Percentiles rank a stretch among this genome's conserved stretches.
phyloP scores from a whole-genome alignment of 108 stramenopile species.

The Mediolabrus comicus region DNA sequence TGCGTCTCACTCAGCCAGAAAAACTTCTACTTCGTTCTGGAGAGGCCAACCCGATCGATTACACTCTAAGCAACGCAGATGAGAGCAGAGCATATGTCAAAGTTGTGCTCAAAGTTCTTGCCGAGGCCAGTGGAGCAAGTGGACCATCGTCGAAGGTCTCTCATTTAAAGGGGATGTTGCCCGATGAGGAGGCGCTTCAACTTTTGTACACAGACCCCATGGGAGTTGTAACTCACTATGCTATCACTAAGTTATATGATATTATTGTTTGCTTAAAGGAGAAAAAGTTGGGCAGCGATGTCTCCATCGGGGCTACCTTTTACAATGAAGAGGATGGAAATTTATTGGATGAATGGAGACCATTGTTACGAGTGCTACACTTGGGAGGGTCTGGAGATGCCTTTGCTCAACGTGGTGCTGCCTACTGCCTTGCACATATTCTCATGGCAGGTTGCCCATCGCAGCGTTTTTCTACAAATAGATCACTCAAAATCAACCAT shows the following conservation, averaged over 20 bases:
- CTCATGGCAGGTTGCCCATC: slow-evolving; percentile 47
- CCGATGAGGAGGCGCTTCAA: slow-evolving; percentile 56
- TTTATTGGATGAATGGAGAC: slow-evolving; percentile 53
- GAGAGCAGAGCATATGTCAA: slow-evolving; percentile 63
- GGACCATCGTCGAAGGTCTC: slow-evolving; percentile 53
- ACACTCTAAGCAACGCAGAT: slow-evolving; percentile 57
- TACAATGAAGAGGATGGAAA: slow-evolving; percentile 43
- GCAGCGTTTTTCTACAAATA: slow-evolving; percentile 12
- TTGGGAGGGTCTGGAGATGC: slow-evolving; percentile 51
- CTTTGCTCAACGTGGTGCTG: slow-evolving; percentile 55
- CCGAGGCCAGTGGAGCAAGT: slow-evolving; percentile 43
- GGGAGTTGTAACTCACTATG: slow-evolving; percentile 70
- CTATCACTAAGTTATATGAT: slow-evolving; percentile 67
- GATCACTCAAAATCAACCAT: slow-evolving; percentile 40
- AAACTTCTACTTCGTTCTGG: slow-evolving; percentile 53
- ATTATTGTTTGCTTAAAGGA: slow-evolving; percentile 54
- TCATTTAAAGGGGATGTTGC: slow-evolving; percentile 35
- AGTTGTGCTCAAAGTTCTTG: slow-evolving; percentile 63
- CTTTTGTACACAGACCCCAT: slow-evolving; percentile 56
- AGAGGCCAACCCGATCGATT: slow-evolving; percentile 76
- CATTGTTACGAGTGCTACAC: slow-evolving; percentile 43
- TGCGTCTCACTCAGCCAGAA: slow-evolving; percentile 59
- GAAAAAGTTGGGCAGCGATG: slow-evolving; percentile 30
- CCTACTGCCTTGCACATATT: slow-evolving; percentile 52
- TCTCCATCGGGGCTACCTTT: slow-evolving; percentile 39